Base-by-base conservation (phyloP, 1,139 yeast genomes). In the Suhomyces ambrosiae region DNA sequence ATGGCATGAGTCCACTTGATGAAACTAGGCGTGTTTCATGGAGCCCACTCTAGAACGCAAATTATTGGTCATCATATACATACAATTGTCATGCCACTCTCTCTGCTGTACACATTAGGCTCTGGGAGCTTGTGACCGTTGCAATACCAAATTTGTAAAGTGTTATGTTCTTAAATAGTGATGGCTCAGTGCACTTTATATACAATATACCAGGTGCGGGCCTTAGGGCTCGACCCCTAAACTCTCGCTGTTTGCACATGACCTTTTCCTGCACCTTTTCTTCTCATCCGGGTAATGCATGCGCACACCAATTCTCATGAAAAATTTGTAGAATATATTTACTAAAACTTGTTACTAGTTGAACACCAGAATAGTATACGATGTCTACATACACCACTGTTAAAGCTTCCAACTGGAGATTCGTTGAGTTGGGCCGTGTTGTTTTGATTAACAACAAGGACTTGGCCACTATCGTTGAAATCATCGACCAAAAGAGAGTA, bases 401-500 rank as follows among this genome's bases (percentile, higher is more conserved):
- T 74, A 86, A 86, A 80, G 86, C 95, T 73, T 80, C 95, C 75
- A 87, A 86, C 90, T 90, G 97, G 97, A 88, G 97, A 86, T 84
- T 80, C 71, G 98, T 94, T 72, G 96, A 92, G 82, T 86, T 90
- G 68, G 99, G 99, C 73, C 96, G 98, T 80, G 88, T 94, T 70
- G 96, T 90, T 75, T 85, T 90, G 69, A 71, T 92, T 71, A 75
- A 81, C 82, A 78, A 81, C 77, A 85, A 86, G 76, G 65, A 67
- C 48, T 79, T 90, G 68, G 97, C 97, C 65, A 78, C 95, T 69
- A 82, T 90, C 65, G 96, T 89, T 65, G 98, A 94, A 81, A 88
- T 94, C 78, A 87, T 94, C 69, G 97, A 94, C 82, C 96, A 90
- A 82, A 89, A 87, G 85, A 87, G 97, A 79, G 97, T 84, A 81